Percentiles rank a stretch among this genome's conserved stretches.
phyloP scores from a whole-genome alignment of 495 filamentous ascomycete species.

The Alectoria sarmentosa region DNA sequence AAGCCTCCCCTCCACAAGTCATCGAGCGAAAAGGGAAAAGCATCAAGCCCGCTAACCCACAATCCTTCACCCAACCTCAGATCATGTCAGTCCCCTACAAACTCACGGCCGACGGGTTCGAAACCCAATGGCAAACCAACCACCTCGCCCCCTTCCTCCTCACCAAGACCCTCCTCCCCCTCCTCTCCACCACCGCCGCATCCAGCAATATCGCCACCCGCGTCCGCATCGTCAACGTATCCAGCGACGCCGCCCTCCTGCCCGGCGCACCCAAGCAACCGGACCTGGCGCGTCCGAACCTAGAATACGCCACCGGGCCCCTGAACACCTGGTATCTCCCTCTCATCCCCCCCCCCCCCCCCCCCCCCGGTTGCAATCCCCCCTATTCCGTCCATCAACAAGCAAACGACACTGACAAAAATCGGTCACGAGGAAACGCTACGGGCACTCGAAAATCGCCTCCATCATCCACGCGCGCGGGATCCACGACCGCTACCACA shows the following conservation, averaged over 20 bases:
- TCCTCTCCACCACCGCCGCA: slow-evolving; percentile 28
- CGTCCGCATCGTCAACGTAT: slow-evolving; percentile 38
- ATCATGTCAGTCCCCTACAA: slow-evolving; percentile 43
- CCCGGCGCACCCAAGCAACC: slow-evolving; percentile 32
- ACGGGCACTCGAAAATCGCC: slow-evolving; percentile 24
- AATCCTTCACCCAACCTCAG: slow-evolving; percentile 30
- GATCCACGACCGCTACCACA: slow-evolving; percentile 14
- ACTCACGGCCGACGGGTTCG: slow-evolving; percentile 29
- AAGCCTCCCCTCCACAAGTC: too few species aligned
- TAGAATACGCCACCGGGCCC: slow-evolving; percentile 13
- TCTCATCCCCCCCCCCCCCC: neutral
- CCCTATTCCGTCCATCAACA: too few species aligned
- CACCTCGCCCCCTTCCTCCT: slow-evolving; percentile 41
- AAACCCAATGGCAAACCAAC: slow-evolving; percentile 37
- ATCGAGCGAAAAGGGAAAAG: too few species aligned
- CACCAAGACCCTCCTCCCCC: slow-evolving; percentile 32
- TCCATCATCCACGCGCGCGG: slow-evolving; percentile 10
- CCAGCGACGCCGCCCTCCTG: slow-evolving; percentile 32
- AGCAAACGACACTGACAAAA: too few species aligned
- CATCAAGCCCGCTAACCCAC: too few species aligned
- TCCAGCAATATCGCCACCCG: slow-evolving; percentile 26
- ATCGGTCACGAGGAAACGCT: slow-evolving; percentile 22
- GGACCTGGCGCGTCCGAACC: slow-evolving; percentile 29
- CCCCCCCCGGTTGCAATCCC: too few species aligned
- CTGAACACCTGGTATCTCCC: slow-evolving; percentile 11